Evolutionary conservation across 2,329 filamentous ascomycete genomes (phyloP).

Genomic region (Delphinella strobiligena): DNA sequence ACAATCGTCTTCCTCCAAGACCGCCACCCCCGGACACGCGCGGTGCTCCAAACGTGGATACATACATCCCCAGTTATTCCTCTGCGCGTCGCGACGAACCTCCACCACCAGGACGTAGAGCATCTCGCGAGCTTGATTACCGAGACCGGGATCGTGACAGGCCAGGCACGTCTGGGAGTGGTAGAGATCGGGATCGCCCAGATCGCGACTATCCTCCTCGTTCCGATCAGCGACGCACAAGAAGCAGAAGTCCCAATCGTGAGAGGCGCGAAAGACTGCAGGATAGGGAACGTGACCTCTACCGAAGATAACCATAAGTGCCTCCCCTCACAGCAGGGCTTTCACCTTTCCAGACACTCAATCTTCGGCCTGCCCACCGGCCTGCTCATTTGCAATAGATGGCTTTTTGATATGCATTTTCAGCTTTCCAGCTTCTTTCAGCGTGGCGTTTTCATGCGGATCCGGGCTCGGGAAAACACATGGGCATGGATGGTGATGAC

Average conservation of each 20-base stretch:
- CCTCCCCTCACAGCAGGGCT: too few relatives aligned
- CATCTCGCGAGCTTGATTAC: slow-evolving; percentile 10
- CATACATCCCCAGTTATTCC: slow-evolving; percentile 33
- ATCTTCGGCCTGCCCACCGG: too few relatives aligned
- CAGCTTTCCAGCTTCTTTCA: too few relatives aligned
- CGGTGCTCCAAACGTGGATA: slow-evolving; percentile 22
- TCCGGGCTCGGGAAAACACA: too few relatives aligned
- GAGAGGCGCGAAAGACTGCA: slow-evolving; percentile 20
- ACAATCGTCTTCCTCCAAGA: slow-evolving; percentile 12
- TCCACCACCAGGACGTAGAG: slow-evolving; percentile 7
- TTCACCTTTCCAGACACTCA: too few relatives aligned
- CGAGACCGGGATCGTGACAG: slow-evolving; percentile 11
- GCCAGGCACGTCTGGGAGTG: not conserved
- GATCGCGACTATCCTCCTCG: slow-evolving; percentile 8
- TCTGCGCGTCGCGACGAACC: slow-evolving; percentile 12
- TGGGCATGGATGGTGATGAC: too few relatives aligned
- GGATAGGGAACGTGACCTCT: slow-evolving; percentile 24
- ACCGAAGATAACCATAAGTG: slow-evolving; percentile 20
- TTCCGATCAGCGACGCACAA: slow-evolving; percentile 12
- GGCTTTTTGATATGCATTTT: too few relatives aligned
- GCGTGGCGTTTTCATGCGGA: too few relatives aligned
- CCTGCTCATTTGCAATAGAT: too few relatives aligned
- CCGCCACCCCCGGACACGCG: slow-evolving; percentile 19
- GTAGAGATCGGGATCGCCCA: slow-evolving; percentile 7
- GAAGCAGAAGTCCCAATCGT: slow-evolving; percentile 16